Evolutionary conservation across 108 stramenopile species (phyloP).

Genomic region (Cyclotella kingstonii): DNA sequence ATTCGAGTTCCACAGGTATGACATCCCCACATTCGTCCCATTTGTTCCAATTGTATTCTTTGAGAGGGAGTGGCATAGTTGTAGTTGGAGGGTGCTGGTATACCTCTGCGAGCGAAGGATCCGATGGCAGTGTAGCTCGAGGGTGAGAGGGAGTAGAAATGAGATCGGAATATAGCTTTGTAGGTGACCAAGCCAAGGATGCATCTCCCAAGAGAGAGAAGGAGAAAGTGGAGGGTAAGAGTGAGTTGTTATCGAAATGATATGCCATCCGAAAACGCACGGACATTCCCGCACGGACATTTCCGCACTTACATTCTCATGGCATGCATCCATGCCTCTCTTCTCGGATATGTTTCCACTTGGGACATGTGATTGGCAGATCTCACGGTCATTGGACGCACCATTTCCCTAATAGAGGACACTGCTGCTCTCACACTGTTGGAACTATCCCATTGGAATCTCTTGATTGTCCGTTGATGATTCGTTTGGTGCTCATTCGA

Average conservation of each 20-base stretch:
- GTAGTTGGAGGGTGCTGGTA: conserved; percentile 57
- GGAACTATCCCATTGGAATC: background rate
- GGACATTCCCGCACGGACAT: too few relatives aligned
- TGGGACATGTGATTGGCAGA: conserved; percentile 7
- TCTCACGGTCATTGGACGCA: conserved; percentile 26
- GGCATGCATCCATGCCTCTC: conserved; percentile 38
- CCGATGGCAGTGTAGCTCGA: conserved; percentile 75
- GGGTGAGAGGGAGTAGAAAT: conserved; percentile 78
- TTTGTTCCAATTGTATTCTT: conserved; percentile 46
- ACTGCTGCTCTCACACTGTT: conserved; percentile 2
- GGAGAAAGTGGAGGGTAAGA: background rate
- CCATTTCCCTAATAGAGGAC: conserved; percentile 13
- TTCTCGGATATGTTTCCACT: conserved; percentile 23
- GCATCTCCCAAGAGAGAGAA: conserved; percentile 41
- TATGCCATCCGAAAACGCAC: background rate
- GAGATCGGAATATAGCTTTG: conserved; percentile 64
- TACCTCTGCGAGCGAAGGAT: conserved; percentile 65
- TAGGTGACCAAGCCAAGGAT: conserved; percentile 68
- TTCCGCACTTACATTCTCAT: conserved; percentile 45
- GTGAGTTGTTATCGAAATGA: background rate
- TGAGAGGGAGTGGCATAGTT: conserved; percentile 72
- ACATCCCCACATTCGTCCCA: conserved; percentile 72
- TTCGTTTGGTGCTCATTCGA: background rate
- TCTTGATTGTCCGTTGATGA: background rate
- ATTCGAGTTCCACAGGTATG: conserved; percentile 84